Base-by-base conservation (phyloP, 441 rosid species). In the Brassica balearica region DNA sequence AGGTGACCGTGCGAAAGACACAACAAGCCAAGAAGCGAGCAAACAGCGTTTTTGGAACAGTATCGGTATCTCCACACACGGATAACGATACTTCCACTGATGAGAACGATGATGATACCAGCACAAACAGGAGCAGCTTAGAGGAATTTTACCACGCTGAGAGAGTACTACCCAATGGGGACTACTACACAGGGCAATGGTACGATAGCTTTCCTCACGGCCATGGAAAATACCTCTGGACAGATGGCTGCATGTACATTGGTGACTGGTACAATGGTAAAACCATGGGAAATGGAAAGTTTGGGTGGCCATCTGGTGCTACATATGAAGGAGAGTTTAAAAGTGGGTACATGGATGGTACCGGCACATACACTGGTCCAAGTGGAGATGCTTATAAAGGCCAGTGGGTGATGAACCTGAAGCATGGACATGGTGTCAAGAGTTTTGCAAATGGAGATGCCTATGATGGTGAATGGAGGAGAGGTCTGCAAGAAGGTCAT, bases 251-350 rank as follows among this genome's bases (percentile, higher is more conserved):
- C 68, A 85, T 84, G 83, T 89, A 87, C 61, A 75, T 84, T 1
- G 93, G 93, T 7, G 89, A 89, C 14, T 89, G 93, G 93, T 69
- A 75, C 51, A 78, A 69, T 36, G 93, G 93, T 0, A 87, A 83
- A 75, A 85, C 85, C 4, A 87, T 71, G 85, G 93, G 93, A 34
- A 84, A 65, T 41, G 93, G 93, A 38, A 82, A 82, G 84, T 89
- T 89, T 17, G 84, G 86, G 46, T 89, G 93, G 93, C 91, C 93
- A 2, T 82, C 86, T 5, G 93, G 93, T 9, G 91, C 93, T 2
- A 80, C 83, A 0, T 89, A 89, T 22, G 93, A 87, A 59, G 93
- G 91, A 1, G 89, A 89, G 20, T 89, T 87, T 82, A 86, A 85
- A 48, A 80, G 76, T 6, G 93, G 91, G 10, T 87, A 82, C 70